Evolutionary conservation across 2,329 filamentous ascomycete species (phyloP), one percentile per base, ranked within the genome.

Genomic region (Aspergillus awamori): DNA sequence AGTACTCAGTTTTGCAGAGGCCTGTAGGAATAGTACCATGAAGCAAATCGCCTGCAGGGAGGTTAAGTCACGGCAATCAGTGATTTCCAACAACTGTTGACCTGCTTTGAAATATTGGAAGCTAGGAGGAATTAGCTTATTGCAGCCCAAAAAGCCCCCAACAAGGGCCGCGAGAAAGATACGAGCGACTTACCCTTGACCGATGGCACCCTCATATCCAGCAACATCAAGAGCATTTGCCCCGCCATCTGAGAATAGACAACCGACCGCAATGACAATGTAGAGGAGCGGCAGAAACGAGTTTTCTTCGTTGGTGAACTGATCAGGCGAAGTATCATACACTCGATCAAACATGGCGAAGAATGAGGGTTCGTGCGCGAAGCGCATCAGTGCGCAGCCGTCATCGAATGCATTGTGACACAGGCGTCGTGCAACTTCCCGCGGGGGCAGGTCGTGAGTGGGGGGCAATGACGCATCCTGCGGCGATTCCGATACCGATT

Each of bases 341-440:
- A 97, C 83, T 58, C 84, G 84, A 66, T 97, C 88, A 64, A 97
- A 84, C 69, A 86, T 87, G 61, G 86, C 84, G 77, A 90, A 92
- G 73, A 97, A 97, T 0, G 87, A 87, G 0, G 93, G 93, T 53
- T 90, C 82, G 71, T 97, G 93, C 5, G 96, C 85, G 59, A 94
- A 88, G 39, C 91, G 86, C 74, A 89, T 82, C 57, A 90, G 76
- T 24, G 84, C 82, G 65, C 86, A 84, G 30, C 85, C 86, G 71
- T 89, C 86, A 60, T 88, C 83, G 26, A 90, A 76, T 26, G 86
- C 84, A 70, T 83, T 84, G 58, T 82, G 80, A 72, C 86, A 87
- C 39, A 89, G 75, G 58, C 82, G 77, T 36, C 78, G 79, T 24
- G 87, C 87, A 57, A 85, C 79, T 48, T 83, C 81, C 68, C 81